Percentiles rank a stretch among this genome's conserved stretches.
Conservation (phyloP, 352 stramenopile species). For the Pythium scleroteichum region DNA sequence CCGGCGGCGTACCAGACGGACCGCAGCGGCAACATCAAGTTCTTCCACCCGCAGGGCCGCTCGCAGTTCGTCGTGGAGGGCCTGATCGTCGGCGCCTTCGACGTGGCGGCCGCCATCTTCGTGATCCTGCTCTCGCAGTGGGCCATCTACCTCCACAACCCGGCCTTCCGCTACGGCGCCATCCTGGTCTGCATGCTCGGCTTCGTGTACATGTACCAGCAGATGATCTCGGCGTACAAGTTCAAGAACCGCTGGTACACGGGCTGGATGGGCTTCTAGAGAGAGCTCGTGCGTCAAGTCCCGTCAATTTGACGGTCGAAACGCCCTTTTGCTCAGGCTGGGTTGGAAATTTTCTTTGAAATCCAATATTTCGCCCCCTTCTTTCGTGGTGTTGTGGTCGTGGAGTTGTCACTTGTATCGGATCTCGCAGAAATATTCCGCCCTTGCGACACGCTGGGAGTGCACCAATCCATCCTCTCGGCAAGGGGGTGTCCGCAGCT, state of each 20-base stretch:
- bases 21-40: slow-evolving; percentile 83
- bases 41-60: slow-evolving; percentile 81
- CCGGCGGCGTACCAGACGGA: slow-evolving; percentile 68
- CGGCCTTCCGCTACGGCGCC: slow-evolving; percentile 49
- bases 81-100: slow-evolving; percentile 71
- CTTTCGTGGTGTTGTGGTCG: neutral
- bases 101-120: slow-evolving; percentile 65
- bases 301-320: slow-evolving; percentile 1
- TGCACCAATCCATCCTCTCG: neutral
- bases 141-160: slow-evolving; percentile 72
- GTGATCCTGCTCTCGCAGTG: slow-evolving; percentile 85
- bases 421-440: neutral
- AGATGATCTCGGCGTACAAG: slow-evolving; percentile 83
- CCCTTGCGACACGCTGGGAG: neutral
- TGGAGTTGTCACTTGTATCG: slow-evolving; percentile 7
- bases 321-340: too few species aligned
- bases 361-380: neutral
- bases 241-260: slow-evolving; percentile 91
- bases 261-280: slow-evolving; percentile 83
- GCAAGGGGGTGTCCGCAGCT: too few species aligned
- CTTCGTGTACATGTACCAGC: slow-evolving; percentile 84
- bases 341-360: slow-evolving; percentile 17
- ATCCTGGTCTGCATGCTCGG: slow-evolving; percentile 60
- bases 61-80: slow-evolving; percentile 87
- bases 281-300: neutral